Conservation (phyloP, 106 monocot genomes). For the Allium sativum region DNA sequence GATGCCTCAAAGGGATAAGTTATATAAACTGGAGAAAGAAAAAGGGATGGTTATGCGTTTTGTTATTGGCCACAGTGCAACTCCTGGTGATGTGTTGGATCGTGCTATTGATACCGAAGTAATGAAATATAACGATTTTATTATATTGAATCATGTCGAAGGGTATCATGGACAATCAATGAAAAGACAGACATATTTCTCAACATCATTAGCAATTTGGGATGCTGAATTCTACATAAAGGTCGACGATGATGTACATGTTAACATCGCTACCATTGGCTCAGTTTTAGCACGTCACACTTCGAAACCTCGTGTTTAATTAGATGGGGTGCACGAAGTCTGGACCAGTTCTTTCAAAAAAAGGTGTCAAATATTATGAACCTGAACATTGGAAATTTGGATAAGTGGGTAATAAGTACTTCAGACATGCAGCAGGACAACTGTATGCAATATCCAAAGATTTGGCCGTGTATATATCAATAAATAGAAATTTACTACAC, state of each 20-base stretch:
- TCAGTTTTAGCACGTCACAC: slow-evolving; percentile 52
- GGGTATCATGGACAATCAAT: slow-evolving; percentile 17
- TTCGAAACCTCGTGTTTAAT: slow-evolving; percentile 66
- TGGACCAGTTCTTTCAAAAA: slow-evolving; percentile 68
- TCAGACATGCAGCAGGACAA: slow-evolving; percentile 50
- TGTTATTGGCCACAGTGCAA: slow-evolving; percentile 22
- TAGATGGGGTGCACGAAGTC: slow-evolving; percentile 97
- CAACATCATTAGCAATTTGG: slow-evolving; percentile 13
- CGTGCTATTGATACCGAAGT: slow-evolving; percentile 18
- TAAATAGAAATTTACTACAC: slow-evolving; percentile 24
- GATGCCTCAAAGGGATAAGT: slow-evolving; percentile 4
- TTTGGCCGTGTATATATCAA: slow-evolving; percentile 43
- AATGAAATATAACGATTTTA: slow-evolving; percentile 14
- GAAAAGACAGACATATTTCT: slow-evolving; percentile 18
- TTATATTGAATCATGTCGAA: slow-evolving; percentile 19
- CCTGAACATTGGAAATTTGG: slow-evolving; percentile 58
- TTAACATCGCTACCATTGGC: slow-evolving; percentile 21
- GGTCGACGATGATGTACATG: slow-evolving; percentile 29
- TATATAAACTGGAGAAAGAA: slow-evolving; percentile 12
- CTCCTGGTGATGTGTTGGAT: slow-evolving; percentile 16
- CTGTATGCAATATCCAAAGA: slow-evolving; percentile 47
- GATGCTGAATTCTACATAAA: slow-evolving; percentile 30
- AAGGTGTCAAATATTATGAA: slow-evolving; percentile 47
- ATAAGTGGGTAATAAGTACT: slow-evolving; percentile 43
- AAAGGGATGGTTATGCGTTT: slow-evolving; percentile 18